phyloP scores from a whole-genome alignment of 2,329 filamentous ascomycete species.

The Colletotrichum sp. region DNA sequence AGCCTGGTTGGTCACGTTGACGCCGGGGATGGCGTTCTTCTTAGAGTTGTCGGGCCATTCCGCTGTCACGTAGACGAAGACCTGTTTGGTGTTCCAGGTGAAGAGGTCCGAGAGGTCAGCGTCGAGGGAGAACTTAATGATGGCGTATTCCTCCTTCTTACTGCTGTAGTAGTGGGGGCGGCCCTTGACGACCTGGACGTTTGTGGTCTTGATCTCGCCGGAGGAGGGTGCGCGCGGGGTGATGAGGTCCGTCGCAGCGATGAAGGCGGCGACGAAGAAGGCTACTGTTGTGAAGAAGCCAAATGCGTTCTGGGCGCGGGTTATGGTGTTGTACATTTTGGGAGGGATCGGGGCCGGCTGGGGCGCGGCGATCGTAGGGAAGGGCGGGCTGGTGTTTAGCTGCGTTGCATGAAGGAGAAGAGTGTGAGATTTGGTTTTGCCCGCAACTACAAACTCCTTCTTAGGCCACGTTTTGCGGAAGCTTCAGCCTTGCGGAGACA shows the following conservation, averaged over 20 bases:
- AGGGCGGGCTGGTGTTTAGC: background rate
- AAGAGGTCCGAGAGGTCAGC: conserved; percentile 91
- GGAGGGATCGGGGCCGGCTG: conserved; percentile 20
- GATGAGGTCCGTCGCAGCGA: conserved; percentile 80
- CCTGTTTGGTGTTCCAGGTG: conserved; percentile 99
- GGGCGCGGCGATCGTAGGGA: background rate
- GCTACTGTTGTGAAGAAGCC: conserved; percentile 97
- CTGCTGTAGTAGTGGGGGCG: conserved; percentile 94
- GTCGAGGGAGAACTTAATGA: conserved; percentile 91
- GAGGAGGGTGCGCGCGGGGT: conserved; percentile 71
- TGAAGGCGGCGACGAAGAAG: conserved; percentile 78
- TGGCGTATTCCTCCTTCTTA: conserved; percentile 94
- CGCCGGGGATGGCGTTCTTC: conserved; percentile 28
- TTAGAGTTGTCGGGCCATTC: conserved; percentile 58
- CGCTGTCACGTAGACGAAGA: conserved; percentile 95
- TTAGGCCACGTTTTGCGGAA: conserved; percentile 10
- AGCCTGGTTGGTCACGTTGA: conserved; percentile 66
- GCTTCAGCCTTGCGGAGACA: conserved; percentile 18
- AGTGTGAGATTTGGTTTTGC: background rate
- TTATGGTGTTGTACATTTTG: conserved; percentile 85
- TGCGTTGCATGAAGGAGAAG: background rate
- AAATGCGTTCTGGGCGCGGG: conserved; percentile 89
- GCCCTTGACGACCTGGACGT: conserved; percentile 88
- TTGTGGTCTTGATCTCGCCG: conserved; percentile 66
- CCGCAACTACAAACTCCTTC: no score